Base-by-base conservation (phyloP, 2,329 filamentous ascomycete genomes). In the Beauveria scarabaeidicola region DNA sequence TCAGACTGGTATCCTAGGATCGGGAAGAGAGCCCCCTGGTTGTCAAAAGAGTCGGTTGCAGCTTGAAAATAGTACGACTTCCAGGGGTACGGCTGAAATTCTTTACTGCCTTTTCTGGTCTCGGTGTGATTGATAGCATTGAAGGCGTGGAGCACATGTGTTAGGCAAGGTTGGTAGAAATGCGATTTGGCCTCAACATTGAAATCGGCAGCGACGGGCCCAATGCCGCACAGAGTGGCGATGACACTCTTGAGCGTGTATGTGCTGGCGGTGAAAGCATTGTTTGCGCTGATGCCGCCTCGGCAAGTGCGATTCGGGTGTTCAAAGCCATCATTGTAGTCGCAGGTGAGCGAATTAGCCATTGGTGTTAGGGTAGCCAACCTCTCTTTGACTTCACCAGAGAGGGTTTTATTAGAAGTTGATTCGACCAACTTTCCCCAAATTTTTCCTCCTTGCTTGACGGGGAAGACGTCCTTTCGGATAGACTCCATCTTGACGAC, bases 241-340 rank as follows among this genome's bases (percentile, higher is more conserved):
- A 70, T 67, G n/a, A 78, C 61, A 56, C 75, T 77, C 65, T 78
- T 78, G 32, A 77, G 66, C 0, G 76, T 78, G 40, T 77, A 77
- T 0, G 76, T 77, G 5, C 70, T 69, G 0, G 74, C 68, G 0
- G 76, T 77, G 44, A 73, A 72, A 2, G 72, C 75, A 29, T 73
- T 74, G 15, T 72, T 75, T 53, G 72, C 72, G 23, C 68, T 75
- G 57, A 78, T 67, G 13, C 76, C 76, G 32, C 76, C 76, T 0
- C 70, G 65, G 32, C 62, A 64, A 7, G 56, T 61, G 1, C 63
- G 47, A 17, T 53, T 58, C 8, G 32, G 8, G 27, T 69, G 68
- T 1, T 51, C 46, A 6, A 61, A 58, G 5, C 71, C 69, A 51
- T 74, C 72, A 2, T 73, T 64, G 21, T 71, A 71, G 27, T 74